Evolutionary conservation across 176 grass and related monocot species (phyloP).

Genomic region (Oryza nivara): DNA sequence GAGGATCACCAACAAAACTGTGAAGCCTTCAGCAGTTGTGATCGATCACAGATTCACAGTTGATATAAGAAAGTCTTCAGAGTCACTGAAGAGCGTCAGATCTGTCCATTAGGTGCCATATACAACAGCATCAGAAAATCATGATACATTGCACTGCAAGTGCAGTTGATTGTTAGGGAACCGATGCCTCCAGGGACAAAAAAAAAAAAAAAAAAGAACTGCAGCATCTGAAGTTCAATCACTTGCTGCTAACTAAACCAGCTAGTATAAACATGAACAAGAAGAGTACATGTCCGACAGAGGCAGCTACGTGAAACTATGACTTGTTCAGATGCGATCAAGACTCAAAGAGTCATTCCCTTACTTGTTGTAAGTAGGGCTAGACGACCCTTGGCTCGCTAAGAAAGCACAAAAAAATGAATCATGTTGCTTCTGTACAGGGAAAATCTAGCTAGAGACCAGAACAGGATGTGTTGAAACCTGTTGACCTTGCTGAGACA

Average conservation of each 20-base stretch:
- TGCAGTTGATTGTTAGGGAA: conserved; percentile 32
- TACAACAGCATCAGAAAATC: conserved; percentile 31
- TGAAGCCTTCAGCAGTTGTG: not conserved
- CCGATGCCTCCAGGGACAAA: conserved; percentile 16
- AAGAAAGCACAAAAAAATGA: conserved; percentile 55
- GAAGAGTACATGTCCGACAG: conserved; percentile 3
- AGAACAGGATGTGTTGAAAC: conserved; percentile 32
- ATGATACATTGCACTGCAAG: conserved; percentile 43
- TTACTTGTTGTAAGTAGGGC: conserved; percentile 47
- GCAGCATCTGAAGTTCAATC: conserved; percentile 1
- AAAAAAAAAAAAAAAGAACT: not conserved
- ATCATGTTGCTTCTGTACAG: conserved; percentile 68
- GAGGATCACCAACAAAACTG: not conserved
- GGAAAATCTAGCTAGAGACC: conserved; percentile 43
- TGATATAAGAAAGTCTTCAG: not conserved
- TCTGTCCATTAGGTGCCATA: conserved; percentile 1
- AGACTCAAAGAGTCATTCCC: conserved; percentile 7
- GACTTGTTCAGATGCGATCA: conserved; percentile 26
- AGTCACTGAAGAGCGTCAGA: not conserved
- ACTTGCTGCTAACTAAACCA: conserved; percentile 39
- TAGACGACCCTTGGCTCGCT: conserved; percentile 31
- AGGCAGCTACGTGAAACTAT: conserved; percentile 30
- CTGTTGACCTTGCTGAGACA: conserved; percentile 11
- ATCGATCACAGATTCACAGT: not conserved
- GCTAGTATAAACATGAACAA: conserved; percentile 47